Percentiles rank a stretch among this genome's conserved stretches.
Conservation (phyloP, 2,329 filamentous ascomycete genomes). For the Xylariaceae sp. region DNA sequence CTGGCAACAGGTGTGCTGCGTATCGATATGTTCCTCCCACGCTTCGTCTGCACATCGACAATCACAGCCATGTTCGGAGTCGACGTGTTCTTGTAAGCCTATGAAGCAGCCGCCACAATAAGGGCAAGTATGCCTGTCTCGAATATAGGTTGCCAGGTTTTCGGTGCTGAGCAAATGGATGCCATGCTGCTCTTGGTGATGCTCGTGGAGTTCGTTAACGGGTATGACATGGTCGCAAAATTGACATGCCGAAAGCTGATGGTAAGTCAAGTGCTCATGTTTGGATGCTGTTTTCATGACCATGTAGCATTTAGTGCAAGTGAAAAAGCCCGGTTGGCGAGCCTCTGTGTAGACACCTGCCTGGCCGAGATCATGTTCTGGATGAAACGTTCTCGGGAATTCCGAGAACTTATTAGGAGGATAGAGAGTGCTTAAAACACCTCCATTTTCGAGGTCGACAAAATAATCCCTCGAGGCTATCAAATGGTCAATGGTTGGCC, state of each 20-base stretch:
- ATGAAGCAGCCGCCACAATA: not conserved
- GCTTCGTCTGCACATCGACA: not conserved
- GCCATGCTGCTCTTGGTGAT: not conserved
- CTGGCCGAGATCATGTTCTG: not conserved
- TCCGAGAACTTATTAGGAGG: not conserved
- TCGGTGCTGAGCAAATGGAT: not conserved
- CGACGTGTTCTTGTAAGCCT: not conserved
- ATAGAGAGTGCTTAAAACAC: not conserved
- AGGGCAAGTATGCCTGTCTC: not conserved
- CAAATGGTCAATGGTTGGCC: constrained; percentile 1
- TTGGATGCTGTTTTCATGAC: not conserved
- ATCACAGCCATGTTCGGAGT: not conserved
- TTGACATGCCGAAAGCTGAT: not conserved
- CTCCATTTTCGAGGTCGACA: not conserved
- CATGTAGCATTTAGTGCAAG: not conserved
- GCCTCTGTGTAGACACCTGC: not conserved
- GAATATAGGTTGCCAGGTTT: not conserved
- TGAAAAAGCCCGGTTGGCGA: not conserved
- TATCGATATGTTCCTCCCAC: not conserved
- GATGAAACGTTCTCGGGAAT: not conserved
- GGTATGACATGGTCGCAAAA: not conserved
- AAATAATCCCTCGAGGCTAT: not conserved
- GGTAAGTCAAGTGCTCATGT: not conserved
- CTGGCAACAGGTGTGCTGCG: not conserved
- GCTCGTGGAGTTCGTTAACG: not conserved